These are phyloP conservation scores for Colletotrichum phormii DNA, from an alignment of 2,329 filamentous ascomycete species.

Conservation along the genomic window DNA sequence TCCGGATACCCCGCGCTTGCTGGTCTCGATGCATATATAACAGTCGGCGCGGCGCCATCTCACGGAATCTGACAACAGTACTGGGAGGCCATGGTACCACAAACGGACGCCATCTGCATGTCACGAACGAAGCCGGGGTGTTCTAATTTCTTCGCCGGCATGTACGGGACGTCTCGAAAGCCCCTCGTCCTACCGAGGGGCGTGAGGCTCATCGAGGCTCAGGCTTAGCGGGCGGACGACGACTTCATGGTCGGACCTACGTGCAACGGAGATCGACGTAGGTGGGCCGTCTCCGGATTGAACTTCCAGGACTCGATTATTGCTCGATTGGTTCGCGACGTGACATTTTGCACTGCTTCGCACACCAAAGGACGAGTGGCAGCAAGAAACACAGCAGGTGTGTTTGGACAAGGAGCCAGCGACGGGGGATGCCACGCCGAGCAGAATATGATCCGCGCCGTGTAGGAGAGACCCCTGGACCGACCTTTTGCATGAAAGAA, in stretches of 20 bases:
- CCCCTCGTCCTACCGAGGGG: background rate
- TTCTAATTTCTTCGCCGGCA: background rate
- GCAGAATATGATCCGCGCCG: constrained; percentile 11
- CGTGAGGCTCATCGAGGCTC: constrained; percentile 8
- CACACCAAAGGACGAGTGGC: background rate
- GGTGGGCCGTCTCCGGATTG: constrained; percentile 28
- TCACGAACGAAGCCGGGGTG: background rate
- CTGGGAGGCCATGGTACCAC: background rate
- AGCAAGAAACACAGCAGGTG: constrained; percentile 2
- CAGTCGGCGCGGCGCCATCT: background rate
- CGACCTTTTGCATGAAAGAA: constrained; percentile 28
- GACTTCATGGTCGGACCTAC: constrained; percentile 11
- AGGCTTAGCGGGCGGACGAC: constrained; percentile 1
- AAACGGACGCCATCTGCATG: background rate
- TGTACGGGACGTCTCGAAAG: background rate
- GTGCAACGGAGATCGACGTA: constrained; percentile 16
- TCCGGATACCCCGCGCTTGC: constrained; percentile 8
- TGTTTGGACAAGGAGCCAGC: constrained; percentile 15
- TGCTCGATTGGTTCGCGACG: constrained; percentile 16
- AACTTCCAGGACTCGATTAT: constrained; percentile 2
- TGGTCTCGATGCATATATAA: background rate
- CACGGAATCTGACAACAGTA: background rate
- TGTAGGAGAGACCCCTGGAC: constrained; percentile 9
- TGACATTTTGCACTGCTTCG: constrained; percentile 13
- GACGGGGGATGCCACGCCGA: constrained; percentile 10